Conservation (phyloP, 208 protist species). For the Phytomonas serpens region DNA sequence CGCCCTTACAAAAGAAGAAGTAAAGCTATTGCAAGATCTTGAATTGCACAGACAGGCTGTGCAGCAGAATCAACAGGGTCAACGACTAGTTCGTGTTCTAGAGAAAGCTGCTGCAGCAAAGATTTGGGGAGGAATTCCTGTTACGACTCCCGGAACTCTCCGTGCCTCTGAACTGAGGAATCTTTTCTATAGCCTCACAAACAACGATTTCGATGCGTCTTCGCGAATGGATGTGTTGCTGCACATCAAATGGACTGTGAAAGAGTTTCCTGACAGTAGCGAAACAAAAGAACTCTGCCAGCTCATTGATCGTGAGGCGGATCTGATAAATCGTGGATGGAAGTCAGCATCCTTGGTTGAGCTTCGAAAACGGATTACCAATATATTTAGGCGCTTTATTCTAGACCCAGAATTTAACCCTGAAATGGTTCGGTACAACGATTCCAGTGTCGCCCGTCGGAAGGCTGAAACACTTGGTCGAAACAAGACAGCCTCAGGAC, state of each 20-base stretch:
- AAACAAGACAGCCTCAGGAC: neutral
- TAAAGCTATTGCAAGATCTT: slow-evolving; percentile 94
- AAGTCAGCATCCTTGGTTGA: slow-evolving; percentile 49
- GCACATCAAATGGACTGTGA: slow-evolving; percentile 96
- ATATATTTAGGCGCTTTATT: slow-evolving; percentile 93
- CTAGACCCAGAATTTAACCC: slow-evolving; percentile 95
- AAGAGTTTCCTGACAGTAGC: slow-evolving; percentile 81
- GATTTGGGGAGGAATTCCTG: slow-evolving; percentile 69
- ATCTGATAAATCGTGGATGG: slow-evolving; percentile 92
- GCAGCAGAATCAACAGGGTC: slow-evolving; percentile 45
- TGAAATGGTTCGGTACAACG: slow-evolving; percentile 64
- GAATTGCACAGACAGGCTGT: slow-evolving; percentile 81
- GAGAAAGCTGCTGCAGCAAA: slow-evolving; percentile 77
- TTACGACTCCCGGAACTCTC: slow-evolving; percentile 86
- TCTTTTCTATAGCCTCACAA: slow-evolving; percentile 79
- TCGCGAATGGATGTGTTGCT: slow-evolving; percentile 92
- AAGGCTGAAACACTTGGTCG: neutral
- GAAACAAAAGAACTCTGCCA: slow-evolving; percentile 90
- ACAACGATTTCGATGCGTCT: slow-evolving; percentile 27
- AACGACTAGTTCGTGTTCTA: slow-evolving; percentile 53
- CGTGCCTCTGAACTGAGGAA: slow-evolving; percentile 92
- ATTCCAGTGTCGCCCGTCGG: neutral
- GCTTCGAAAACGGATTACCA: slow-evolving; percentile 81
- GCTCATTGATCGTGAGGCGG: slow-evolving; percentile 95
- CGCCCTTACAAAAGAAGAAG: slow-evolving; percentile 91